Conservation (phyloP, 2,329 filamentous ascomycete species). For the Apiospora aurea region DNA sequence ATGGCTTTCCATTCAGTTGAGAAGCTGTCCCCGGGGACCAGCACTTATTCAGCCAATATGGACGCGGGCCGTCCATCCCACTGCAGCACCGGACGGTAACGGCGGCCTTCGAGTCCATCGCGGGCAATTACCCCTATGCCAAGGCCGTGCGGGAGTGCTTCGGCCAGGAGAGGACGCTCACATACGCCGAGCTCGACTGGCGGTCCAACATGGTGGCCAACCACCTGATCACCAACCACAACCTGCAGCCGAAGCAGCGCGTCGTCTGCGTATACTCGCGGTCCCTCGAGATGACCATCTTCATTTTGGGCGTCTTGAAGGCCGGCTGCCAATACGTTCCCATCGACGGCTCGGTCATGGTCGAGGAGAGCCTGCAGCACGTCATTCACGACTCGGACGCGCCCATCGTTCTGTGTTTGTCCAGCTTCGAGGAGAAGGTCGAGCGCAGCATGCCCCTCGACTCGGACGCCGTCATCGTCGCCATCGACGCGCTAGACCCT, state of each 20-base stretch:
- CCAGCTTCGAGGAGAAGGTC: conserved; percentile 21
- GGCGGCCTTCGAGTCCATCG: conserved; percentile 23
- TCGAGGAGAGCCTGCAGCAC: conserved; percentile 23
- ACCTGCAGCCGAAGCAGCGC: conserved; percentile 18
- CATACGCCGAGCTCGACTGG: conserved; percentile 22
- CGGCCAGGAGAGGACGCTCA: conserved; percentile 12
- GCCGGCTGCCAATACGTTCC: conserved; percentile 22
- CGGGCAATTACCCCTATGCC: conserved; percentile 5
- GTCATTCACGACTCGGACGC: conserved; percentile 17
- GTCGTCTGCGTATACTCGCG: conserved; percentile 23
- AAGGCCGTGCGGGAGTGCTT: conserved; percentile 23
- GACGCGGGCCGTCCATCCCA: conserved; percentile 23
- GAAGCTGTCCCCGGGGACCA: conserved; percentile 22
- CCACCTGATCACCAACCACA: conserved; percentile 11
- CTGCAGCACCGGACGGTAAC: conserved; percentile 20
- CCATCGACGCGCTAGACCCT: conserved; percentile 12
- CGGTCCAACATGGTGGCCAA: conserved; percentile 23
- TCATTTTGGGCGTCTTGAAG: conserved; percentile 14
- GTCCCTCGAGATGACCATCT: conserved; percentile 18
- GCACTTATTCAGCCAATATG: conserved; percentile 22
- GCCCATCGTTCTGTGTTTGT: conserved; percentile 19
- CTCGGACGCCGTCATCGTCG: conserved; percentile 5
- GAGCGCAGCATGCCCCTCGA: conserved; percentile 23
- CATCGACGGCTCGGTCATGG: conserved; percentile 21
- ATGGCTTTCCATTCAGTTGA: conserved; percentile 24